A percentile compares a stretch with the other conserved stretches of the same genome.
Evolutionary conservation across 2,329 filamentous ascomycete genomes (phyloP).

Genomic region (Colletotrichum camelliae): DNA sequence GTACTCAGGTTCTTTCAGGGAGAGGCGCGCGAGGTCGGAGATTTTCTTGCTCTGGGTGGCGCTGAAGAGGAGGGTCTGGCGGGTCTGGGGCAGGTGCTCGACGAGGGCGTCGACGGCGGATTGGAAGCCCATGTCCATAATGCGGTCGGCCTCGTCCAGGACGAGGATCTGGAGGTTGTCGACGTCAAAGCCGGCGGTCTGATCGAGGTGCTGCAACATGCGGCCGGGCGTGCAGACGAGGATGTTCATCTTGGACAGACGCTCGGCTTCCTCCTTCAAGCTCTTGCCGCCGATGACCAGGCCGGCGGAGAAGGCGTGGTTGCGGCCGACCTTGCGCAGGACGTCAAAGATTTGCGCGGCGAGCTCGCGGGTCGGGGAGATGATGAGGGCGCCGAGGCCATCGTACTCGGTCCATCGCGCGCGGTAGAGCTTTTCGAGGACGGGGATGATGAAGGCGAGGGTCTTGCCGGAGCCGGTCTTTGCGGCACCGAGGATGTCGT

Average conservation of each 20-base stretch:
- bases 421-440: conserved; percentile 91
- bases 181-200: conserved; percentile 88
- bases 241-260: conserved; percentile 93
- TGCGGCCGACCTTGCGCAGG: conserved; percentile 84
- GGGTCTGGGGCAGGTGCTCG: conserved; percentile 82
- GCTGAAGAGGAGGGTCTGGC: conserved; percentile 94
- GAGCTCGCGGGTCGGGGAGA: conserved; percentile 92
- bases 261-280: conserved; percentile 83
- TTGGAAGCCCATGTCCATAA: conserved; percentile 98
- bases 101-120: conserved; percentile 88
- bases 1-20: conserved; percentile 90
- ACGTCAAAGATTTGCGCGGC: conserved; percentile 98
- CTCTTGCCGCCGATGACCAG: conserved; percentile 94
- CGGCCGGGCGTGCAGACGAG: conserved; percentile 93
- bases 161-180: conserved; percentile 93
- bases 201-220: conserved; percentile 94
- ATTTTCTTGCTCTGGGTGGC: conserved; percentile 96
- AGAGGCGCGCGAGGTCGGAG: conserved; percentile 87
- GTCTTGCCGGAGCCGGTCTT: conserved; percentile 98
- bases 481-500: conserved; percentile 90
- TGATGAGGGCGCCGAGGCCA: conserved; percentile 88
- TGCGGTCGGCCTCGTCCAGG: conserved; percentile 93
- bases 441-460: conserved; percentile 87
- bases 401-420: conserved; percentile 89
- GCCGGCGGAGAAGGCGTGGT: conserved; percentile 91